Evolutionary conservation across 345 rosid genomes (phyloP).

Genomic region (Eucalyptus rudis): DNA sequence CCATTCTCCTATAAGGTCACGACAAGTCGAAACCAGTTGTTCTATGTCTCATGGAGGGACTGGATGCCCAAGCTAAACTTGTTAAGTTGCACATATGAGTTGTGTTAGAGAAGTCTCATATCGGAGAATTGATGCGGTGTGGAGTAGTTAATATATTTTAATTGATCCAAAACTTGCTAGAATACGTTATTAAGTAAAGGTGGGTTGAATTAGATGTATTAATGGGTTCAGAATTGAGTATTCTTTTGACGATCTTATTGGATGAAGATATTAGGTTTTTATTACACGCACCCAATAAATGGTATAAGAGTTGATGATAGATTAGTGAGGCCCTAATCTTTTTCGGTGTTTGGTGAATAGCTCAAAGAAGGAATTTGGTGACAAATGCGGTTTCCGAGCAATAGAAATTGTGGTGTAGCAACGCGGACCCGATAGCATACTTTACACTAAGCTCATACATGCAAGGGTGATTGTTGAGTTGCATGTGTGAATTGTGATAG

Average conservation of each 20-base stretch:
- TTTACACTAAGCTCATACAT: not conserved
- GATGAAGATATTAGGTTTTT: not conserved
- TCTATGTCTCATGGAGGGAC: not conserved
- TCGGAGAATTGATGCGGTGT: not conserved
- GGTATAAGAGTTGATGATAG: not conserved
- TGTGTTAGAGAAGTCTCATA: not conserved
- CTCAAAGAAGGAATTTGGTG: not conserved
- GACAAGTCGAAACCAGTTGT: not conserved
- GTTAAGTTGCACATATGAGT: not conserved
- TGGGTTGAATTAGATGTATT: not conserved
- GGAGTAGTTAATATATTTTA: not conserved
- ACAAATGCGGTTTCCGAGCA: accelerated
- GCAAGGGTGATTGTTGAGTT: not conserved
- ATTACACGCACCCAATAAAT: not conserved
- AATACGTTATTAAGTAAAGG: not conserved
- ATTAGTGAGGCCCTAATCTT: not conserved
- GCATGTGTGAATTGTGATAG: not conserved
- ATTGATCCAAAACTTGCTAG: not conserved
- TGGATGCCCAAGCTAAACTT: not conserved
- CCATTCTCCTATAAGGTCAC: not conserved
- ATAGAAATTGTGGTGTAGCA: too few species aligned
- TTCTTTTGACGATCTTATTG: not conserved
- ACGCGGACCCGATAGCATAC: not conserved
- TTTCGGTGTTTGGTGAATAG: not conserved
- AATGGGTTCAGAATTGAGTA: too few species aligned